A percentile compares a stretch with the other conserved stretches of the same genome.
These are phyloP conservation scores for Fusarium hainanense DNA, from an alignment of 2,329 filamentous ascomycete species.

Conservation along the genomic window DNA sequence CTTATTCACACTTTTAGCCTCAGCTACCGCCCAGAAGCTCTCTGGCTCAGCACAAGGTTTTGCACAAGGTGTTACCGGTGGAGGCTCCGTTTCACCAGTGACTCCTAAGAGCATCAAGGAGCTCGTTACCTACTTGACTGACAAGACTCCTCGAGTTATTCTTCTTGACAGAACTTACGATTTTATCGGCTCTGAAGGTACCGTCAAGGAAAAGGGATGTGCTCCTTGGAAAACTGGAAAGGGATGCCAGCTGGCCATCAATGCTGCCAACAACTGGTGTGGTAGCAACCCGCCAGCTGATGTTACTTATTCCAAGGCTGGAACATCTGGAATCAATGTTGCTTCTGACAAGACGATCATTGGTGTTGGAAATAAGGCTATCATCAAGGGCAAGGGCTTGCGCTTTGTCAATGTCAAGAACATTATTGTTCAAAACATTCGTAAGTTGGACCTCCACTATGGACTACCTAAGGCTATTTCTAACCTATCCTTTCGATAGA, in stretches of 20 bases:
- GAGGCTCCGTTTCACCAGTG: constrained; percentile 23
- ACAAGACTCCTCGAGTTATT: constrained; percentile 49
- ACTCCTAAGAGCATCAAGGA: constrained; percentile 23
- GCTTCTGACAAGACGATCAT: constrained; percentile 56
- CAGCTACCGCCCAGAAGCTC: background rate
- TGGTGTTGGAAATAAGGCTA: constrained; percentile 52
- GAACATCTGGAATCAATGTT: constrained; percentile 37
- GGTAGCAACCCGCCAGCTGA: constrained; percentile 7
- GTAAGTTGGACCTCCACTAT: accelerated
- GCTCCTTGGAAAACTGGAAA: constrained; percentile 35
- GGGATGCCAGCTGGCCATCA: constrained; percentile 38
- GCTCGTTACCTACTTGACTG: constrained; percentile 29
- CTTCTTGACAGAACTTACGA: constrained; percentile 50
- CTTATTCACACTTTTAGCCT: background rate
- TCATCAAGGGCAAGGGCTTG: constrained; percentile 57
- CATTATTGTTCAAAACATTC: constrained; percentile 29
- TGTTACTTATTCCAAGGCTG: constrained; percentile 22
- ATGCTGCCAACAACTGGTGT: constrained; percentile 39
- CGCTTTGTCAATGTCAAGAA: constrained; percentile 49
- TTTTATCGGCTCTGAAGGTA: constrained; percentile 44
- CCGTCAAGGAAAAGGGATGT: constrained; percentile 28
- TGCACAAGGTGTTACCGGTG: constrained; percentile 26
- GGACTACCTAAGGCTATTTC: accelerated
- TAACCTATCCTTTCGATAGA: background rate
- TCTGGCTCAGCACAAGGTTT: constrained; percentile 31